Percentiles rank a stretch among this genome's conserved stretches.
phyloP scores from a whole-genome alignment of 768 basidiomycete genomes.

The Tulasnella sp. region DNA sequence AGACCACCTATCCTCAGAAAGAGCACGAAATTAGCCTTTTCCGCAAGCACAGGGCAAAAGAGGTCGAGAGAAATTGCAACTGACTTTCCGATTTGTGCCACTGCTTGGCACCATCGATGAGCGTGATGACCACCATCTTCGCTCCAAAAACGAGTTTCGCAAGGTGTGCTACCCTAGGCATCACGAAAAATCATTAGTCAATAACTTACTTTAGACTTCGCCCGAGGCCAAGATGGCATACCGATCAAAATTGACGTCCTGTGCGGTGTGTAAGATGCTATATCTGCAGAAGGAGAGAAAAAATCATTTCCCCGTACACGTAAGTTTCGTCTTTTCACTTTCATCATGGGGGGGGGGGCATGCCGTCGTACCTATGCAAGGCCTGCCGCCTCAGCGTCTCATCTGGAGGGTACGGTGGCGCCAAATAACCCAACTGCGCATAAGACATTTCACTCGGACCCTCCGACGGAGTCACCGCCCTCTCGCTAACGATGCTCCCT shows the following conservation, averaged over 20 bases:
- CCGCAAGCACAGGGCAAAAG: too few species aligned
- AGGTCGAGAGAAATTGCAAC: conserved; percentile 19
- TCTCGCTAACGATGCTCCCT: not conserved
- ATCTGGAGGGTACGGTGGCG: conserved; percentile 74
- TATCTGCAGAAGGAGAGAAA: too few species aligned
- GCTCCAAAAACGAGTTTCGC: conserved; percentile 89
- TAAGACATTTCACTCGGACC: not conserved
- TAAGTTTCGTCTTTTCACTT: too few species aligned
- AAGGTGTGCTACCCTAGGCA: conserved; percentile 83
- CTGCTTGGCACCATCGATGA: conserved; percentile 80
- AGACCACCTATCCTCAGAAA: conserved; percentile 35
- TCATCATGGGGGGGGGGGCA: too few species aligned
- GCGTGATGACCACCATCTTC: conserved; percentile 68
- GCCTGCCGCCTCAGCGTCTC: conserved; percentile 75
- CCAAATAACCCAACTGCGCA: conserved; percentile 34
- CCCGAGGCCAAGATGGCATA: too few species aligned
- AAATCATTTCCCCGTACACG: too few species aligned
- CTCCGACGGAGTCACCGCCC: not conserved
- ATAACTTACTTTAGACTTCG: too few species aligned
- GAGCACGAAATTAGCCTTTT: not conserved
- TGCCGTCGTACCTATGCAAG: conserved; percentile 63
- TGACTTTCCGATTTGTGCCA: conserved; percentile 88
- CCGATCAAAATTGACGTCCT: too few species aligned
- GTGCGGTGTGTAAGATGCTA: too few species aligned
- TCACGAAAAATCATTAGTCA: conserved; percentile 44